Conservation (phyloP, 495 filamentous ascomycete genomes). For the Tuber brumale region DNA sequence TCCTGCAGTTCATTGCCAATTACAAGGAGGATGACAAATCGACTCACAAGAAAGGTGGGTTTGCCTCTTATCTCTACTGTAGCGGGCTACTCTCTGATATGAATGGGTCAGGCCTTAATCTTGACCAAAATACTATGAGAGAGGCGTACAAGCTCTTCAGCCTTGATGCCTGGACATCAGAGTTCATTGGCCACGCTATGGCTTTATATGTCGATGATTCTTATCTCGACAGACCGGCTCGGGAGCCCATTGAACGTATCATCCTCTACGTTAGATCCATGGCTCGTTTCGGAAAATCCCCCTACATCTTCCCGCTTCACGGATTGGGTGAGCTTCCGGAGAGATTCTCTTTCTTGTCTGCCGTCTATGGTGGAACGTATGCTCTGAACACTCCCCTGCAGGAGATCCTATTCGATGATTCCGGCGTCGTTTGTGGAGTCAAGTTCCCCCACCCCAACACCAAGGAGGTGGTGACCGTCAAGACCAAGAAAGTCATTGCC, state of each 20-base stretch:
- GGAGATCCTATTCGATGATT: slow-evolving; percentile 76
- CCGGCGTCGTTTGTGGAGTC: slow-evolving; percentile 78
- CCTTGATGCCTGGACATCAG: slow-evolving; percentile 81
- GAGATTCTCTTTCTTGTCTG: slow-evolving; percentile 93
- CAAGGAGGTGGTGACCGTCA: slow-evolving; percentile 89
- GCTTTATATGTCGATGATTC: slow-evolving; percentile 84
- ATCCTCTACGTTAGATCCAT: slow-evolving; percentile 96
- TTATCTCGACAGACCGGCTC: slow-evolving; percentile 68
- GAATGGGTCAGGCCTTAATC: slow-evolving; percentile 61
- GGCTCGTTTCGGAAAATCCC: slow-evolving; percentile 95
- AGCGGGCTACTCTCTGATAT: slow-evolving; percentile 14
- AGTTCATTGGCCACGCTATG: slow-evolving; percentile 98
- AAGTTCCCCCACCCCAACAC: slow-evolving; percentile 72
- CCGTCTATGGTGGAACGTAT: slow-evolving; percentile 97
- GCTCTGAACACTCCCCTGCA: slow-evolving; percentile 95
- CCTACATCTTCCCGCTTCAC: slow-evolving; percentile 98
- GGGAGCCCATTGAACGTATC: slow-evolving; percentile 86
- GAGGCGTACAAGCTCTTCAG: slow-evolving; percentile 97
- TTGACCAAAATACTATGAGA: slow-evolving; percentile 76
- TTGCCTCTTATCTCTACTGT: neutral
- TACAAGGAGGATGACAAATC: slow-evolving; percentile 78
- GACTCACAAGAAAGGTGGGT: slow-evolving; percentile 69
- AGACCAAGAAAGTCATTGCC: slow-evolving; percentile 89
- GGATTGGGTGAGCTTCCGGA: slow-evolving; percentile 95
- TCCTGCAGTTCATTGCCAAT: slow-evolving; percentile 91